These are phyloP conservation scores for Yarrowia bubula DNA, from an alignment of 805 yeast species.

Conservation along the genomic window DNA sequence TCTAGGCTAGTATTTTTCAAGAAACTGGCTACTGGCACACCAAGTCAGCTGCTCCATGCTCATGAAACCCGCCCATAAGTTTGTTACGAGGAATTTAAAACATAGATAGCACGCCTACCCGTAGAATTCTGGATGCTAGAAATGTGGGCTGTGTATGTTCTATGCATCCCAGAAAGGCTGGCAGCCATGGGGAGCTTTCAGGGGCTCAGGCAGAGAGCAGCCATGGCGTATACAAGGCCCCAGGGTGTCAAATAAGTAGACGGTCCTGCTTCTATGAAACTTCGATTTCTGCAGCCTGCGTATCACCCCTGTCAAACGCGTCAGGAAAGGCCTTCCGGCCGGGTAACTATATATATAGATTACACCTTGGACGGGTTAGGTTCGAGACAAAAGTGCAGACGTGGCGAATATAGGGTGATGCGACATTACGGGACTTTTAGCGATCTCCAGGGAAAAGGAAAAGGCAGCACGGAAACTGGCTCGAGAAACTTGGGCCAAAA, in stretches of 20 bases:
- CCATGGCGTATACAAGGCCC: neutral
- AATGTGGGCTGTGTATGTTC: neutral
- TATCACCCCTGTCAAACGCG: conserved; percentile 18
- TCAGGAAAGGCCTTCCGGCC: neutral
- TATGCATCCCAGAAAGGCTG: neutral
- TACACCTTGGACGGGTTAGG: neutral
- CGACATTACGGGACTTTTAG: neutral
- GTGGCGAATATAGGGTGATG: conserved; percentile 11
- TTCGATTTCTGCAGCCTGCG: conserved; percentile 4
- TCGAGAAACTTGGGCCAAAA: too few relatives aligned
- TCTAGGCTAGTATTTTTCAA: too few relatives aligned
- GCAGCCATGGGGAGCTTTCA: too few relatives aligned
- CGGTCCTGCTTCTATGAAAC: conserved; percentile 2
- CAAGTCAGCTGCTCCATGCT: neutral
- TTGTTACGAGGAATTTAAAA: neutral
- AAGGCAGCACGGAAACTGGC: too few relatives aligned
- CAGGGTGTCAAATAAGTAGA: neutral
- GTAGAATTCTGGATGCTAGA: neutral
- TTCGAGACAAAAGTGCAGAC: conserved; percentile 17
- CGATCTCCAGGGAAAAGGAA: too few relatives aligned
- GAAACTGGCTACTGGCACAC: neutral
- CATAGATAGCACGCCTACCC: neutral
- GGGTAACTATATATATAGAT: conserved; percentile 22
- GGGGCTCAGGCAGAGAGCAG: too few relatives aligned
- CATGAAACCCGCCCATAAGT: neutral